A percentile compares a stretch with the other conserved stretches of the same genome.
Evolutionary conservation across 768 basidiomycete species (phyloP).

Genomic region (Glaciozyma martinii): DNA sequence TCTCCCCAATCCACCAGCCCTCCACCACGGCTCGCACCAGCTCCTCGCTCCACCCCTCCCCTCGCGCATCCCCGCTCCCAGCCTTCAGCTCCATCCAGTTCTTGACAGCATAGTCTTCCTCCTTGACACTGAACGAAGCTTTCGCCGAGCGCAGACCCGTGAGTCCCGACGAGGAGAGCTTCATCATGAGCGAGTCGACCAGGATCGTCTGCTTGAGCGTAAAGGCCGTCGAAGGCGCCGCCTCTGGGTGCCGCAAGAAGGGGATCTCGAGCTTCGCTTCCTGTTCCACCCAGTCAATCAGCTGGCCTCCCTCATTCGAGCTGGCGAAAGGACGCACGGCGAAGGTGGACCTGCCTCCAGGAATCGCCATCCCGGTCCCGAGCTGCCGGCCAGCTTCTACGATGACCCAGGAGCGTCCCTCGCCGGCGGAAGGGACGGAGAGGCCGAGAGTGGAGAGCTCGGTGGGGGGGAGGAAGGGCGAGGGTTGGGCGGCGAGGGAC

Average conservation of each 20-base stretch:
- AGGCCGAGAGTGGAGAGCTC: background rate
- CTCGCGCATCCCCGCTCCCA: background rate
- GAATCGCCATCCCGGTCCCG: slow-evolving; percentile 8
- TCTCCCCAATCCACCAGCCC: slow-evolving; percentile 11
- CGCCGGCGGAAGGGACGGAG: background rate
- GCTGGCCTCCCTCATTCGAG: background rate
- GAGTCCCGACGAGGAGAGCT: slow-evolving; percentile 4
- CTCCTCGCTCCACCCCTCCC: slow-evolving; percentile 2
- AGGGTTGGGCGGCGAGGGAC: background rate
- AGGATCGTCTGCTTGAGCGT: slow-evolving; percentile 22
- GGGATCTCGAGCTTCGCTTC: slow-evolving; percentile 30
- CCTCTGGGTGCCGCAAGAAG: slow-evolving; percentile 8
- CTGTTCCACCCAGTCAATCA: background rate
- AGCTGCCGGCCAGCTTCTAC: slow-evolving; percentile 22
- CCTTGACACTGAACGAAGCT: slow-evolving; percentile 2
- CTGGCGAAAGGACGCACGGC: background rate
- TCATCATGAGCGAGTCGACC: slow-evolving; percentile 20
- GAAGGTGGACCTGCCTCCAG: slow-evolving; percentile 12
- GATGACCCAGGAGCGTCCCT: slow-evolving; percentile 6
- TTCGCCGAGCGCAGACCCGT: slow-evolving; percentile 16
- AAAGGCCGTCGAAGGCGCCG: background rate
- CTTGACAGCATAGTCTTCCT: slow-evolving; percentile 4
- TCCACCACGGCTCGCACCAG: background rate
- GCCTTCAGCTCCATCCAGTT: slow-evolving; percentile 1
- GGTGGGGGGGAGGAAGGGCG: background rate